Base-by-base conservation (phyloP, 1,284 basidiomycete genomes). In the Ganoderma sinense region DNA sequence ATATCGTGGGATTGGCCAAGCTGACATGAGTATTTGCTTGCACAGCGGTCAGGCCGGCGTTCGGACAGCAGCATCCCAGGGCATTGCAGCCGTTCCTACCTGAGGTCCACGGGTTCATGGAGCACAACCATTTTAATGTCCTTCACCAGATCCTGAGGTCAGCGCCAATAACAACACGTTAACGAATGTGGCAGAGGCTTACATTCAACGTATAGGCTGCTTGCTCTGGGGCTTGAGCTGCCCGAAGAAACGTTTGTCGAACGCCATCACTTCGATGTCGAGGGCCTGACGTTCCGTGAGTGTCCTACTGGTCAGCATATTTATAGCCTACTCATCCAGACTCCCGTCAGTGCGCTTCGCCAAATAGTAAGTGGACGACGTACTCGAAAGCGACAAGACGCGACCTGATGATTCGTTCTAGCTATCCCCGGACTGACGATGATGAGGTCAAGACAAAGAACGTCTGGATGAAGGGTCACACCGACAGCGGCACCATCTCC, bases 381-480 rank as follows among this genome's bases (percentile, higher is more conserved):
- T n/a, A 43, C 39, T 10, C 23, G 20, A 14, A 36, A 33, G 7
- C 33, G 33, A 33, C 33, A 36, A 7, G 6, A 10, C 10, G 36
- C 36, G 36, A 36, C 7, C 6, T 36, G 36, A 36, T 10, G 36
- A 36, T 36, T 36, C 10, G 36, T n/a, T n/a, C 36, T 10, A 39
- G 36, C 36, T 39, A 10, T 39, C 36, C 36, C 0, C 36, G 36
- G 66, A 68, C 77, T 1, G 69, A 75, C 20, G 87, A 88, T 6
- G 88, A 89, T 51, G 88, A 89, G 68, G 66, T 69, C 13, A 85
- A 84, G 72, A 83, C 86, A 0, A 86, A 87, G 61, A 82, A 86
- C 45, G 86, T 89, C 26, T 89, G 87, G 88, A 75, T 89, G 23
- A 89, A 89, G 73, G 88, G 89, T 2, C 88, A 90, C 68, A 88